phyloP scores from a whole-genome alignment of 495 filamentous ascomycete species.

The Schizothecium vesticola region DNA sequence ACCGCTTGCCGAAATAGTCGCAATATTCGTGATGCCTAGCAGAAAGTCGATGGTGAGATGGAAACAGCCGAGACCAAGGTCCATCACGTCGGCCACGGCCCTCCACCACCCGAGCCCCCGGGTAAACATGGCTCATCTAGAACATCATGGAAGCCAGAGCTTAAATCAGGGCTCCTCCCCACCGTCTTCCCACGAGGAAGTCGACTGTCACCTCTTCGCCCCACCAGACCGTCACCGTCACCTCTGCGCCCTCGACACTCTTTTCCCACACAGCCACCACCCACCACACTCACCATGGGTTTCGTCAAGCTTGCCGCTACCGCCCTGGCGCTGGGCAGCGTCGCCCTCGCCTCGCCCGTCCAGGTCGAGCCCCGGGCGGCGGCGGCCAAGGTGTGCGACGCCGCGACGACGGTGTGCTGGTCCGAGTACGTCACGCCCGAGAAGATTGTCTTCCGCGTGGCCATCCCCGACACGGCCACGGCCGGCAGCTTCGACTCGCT shows the following conservation, averaged over 20 bases:
- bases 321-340: slow-evolving; percentile 19
- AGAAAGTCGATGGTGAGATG: neutral
- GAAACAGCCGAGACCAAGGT: slow-evolving; percentile 11
- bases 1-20: slow-evolving; percentile 16
- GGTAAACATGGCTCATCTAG: slow-evolving; percentile 15
- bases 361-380: slow-evolving; percentile 16
- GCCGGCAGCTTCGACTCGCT: slow-evolving; percentile 31
- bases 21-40: neutral
- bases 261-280: neutral
- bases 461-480: slow-evolving; percentile 34
- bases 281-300: slow-evolving; percentile 23
- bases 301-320: slow-evolving; percentile 24
- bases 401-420: slow-evolving; percentile 30
- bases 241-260: neutral
- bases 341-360: slow-evolving; percentile 17
- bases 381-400: slow-evolving; percentile 30
- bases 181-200: neutral
- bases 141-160: slow-evolving; percentile 1
- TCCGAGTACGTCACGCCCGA: slow-evolving; percentile 30
- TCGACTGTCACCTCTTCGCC: neutral
- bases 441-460: slow-evolving; percentile 32
- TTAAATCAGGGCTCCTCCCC: slow-evolving; percentile 4
- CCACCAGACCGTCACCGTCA: neutral
- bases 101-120: slow-evolving; percentile 4
- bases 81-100: neutral